Conservation (phyloP, 306 rosid genomes). For the Quercus suber region DNA sequence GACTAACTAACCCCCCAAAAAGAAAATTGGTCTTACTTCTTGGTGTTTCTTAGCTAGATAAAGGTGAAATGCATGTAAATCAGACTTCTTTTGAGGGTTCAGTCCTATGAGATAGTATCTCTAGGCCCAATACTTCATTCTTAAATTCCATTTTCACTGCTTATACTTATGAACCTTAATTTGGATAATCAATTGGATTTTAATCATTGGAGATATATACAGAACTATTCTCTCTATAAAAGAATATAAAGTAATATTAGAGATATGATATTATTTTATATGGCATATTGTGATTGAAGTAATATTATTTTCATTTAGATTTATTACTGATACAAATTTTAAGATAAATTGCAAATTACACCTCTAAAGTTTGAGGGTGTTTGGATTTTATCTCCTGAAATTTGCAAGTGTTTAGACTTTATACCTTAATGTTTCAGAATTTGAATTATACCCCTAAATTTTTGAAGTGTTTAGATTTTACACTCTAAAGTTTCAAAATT, state of each 20-base stretch:
- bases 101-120: neutral
- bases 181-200: neutral
- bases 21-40: neutral
- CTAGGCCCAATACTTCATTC: neutral
- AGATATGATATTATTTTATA: too few species aligned
- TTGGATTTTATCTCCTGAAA: too few species aligned
- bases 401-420: too few species aligned
- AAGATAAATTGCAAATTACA: too few species aligned
- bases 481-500: fast-evolving
- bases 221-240: too few species aligned
- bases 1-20: neutral
- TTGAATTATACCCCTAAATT: too few species aligned
- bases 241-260: too few species aligned
- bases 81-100: neutral
- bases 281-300: too few species aligned
- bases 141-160: neutral
- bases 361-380: too few species aligned
- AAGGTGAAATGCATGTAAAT: neutral
- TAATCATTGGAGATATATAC: neutral
- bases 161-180: neutral
- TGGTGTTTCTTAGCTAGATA: neutral
- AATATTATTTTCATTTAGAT: too few species aligned
- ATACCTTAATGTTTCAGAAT: too few species aligned
- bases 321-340: too few species aligned
- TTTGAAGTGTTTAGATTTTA: fast-evolving